phyloP scores from a whole-genome alignment of 768 basidiomycete genomes.

The Amanita jacksonii region DNA sequence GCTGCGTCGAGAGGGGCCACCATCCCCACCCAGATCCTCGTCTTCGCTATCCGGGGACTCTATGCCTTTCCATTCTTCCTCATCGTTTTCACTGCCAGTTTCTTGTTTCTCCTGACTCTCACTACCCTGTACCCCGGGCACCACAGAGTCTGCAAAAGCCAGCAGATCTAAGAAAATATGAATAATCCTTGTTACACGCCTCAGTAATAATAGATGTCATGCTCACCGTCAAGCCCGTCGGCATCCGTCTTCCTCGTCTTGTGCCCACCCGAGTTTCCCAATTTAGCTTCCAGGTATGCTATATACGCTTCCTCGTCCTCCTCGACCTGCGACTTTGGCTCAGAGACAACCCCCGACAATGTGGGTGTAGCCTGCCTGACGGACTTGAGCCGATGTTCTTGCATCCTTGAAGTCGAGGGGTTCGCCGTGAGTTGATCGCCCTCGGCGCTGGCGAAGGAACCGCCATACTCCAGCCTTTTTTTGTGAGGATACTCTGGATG shows the following conservation, averaged over 20 bases:
- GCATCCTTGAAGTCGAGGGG: too few relatives aligned
- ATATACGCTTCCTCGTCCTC: slow-evolving; percentile 81
- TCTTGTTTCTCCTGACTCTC: not conserved
- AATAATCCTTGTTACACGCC: not conserved
- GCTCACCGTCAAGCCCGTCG: slow-evolving; percentile 77
- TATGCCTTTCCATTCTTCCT: slow-evolving; percentile 12
- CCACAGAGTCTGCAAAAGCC: slow-evolving; percentile 36
- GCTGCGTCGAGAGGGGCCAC: not conserved
- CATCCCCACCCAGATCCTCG: not conserved
- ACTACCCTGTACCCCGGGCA: slow-evolving; percentile 2
- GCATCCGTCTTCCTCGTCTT: slow-evolving; percentile 37
- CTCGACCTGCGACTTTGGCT: slow-evolving; percentile 20
- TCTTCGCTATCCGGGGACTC: slow-evolving; percentile 18
- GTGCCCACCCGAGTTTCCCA: slow-evolving; percentile 44
- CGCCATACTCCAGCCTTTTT: slow-evolving; percentile 35
- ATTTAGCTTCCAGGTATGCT: slow-evolving; percentile 67
- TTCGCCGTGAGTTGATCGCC: too few relatives aligned
- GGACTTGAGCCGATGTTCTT: too few relatives aligned
- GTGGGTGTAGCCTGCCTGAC: not conserved
- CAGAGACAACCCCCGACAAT: slow-evolving; percentile 3
- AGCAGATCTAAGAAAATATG: slow-evolving; percentile 36
- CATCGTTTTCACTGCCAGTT: slow-evolving; percentile 19
- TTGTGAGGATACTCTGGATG: slow-evolving; percentile 33
- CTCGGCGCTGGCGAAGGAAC: not conserved
- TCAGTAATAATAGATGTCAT: slow-evolving; percentile 12